Conservation (phyloP, 2,329 filamentous ascomycete genomes). For the Fusarium sp. region DNA sequence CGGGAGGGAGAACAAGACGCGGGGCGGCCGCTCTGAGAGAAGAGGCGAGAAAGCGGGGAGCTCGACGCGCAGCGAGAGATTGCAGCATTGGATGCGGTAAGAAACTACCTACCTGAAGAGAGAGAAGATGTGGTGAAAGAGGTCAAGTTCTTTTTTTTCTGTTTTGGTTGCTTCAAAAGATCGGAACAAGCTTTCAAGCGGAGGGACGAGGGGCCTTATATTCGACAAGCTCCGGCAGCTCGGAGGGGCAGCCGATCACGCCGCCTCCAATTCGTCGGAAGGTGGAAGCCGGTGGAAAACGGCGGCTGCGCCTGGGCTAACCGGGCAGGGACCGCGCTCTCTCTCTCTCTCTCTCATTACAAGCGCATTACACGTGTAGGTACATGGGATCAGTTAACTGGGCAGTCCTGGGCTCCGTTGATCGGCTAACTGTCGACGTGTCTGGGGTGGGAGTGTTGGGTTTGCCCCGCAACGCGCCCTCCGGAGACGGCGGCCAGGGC, state of each 20-base stretch:
- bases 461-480: conserved; percentile 32
- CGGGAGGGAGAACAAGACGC: conserved; percentile 10
- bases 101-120: conserved; percentile 28
- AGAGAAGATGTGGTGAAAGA: conserved; percentile 2
- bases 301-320: background rate
- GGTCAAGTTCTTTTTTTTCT: background rate
- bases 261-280: background rate
- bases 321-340: background rate
- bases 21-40: conserved; percentile 26
- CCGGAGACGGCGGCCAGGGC: conserved; percentile 26
- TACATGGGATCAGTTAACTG: conserved; percentile 19
- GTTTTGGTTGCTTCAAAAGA: conserved; percentile 5
- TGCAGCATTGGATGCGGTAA: conserved; percentile 37
- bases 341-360: conserved; percentile 1
- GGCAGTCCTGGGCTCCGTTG: conserved; percentile 34
- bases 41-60: conserved; percentile 35
- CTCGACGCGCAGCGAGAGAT: conserved; percentile 34
- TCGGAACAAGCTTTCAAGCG: conserved; percentile 15
- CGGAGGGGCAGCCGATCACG: conserved; percentile 25
- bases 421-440: conserved; percentile 32
- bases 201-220: conserved; percentile 2
- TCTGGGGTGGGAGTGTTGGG: conserved; percentile 5
- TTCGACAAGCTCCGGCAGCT: conserved; percentile 27
- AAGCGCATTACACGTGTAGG: background rate
- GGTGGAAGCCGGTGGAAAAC: conserved; percentile 8